Evolutionary conservation across 768 basidiomycete species (phyloP), one percentile per base, ranked within the genome.

Genomic region (Calvatia gigantea): DNA sequence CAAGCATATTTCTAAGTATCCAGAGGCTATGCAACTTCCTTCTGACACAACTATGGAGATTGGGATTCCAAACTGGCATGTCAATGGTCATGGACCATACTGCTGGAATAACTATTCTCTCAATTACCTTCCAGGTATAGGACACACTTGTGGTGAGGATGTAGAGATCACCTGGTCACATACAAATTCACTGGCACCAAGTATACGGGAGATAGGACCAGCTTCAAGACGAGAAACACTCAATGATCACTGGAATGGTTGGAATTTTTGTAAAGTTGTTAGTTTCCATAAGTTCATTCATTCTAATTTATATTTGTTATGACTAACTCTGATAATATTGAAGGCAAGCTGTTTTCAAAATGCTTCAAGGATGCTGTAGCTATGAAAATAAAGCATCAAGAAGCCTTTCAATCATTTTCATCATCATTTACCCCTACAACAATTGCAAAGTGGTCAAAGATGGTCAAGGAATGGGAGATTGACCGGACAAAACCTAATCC

Each of bases 161-260:
- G 58, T 66, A 8, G 72, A 75, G 58, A 56, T 66, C 1, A 61
- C 61, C 0, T 75, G 70, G 71, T 59, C 69, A 0, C 32, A 61
- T 17, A 59, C 66, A 11, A 70, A 73, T 50, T 59, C 58, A 0
- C 27, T 65, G 0, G 64, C 71, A 7, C 21, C 52, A 6, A 70
- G 70, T 35, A 72, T 70, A 1, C 57, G 61, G 27, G 72, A 72
- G 60, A 75, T 76, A 74, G 72, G 70, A 6, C 66, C 68, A 5
- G 70, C 69, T 2, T 64, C 63, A 4, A 54, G 67, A 1, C 55
- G 60, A 0, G 67, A 70, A 23, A 58, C 54, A 0, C 29, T 73
- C 1, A 65, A 70, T 46, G 62, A 63, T 25, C 66, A 68, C 21
- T 71, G 65, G 50, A 61, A 57, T 0, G 58, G 62, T 25, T 62